Evolutionary conservation across 805 yeast species (phyloP).

Genomic region (Candida nemodendra): DNA sequence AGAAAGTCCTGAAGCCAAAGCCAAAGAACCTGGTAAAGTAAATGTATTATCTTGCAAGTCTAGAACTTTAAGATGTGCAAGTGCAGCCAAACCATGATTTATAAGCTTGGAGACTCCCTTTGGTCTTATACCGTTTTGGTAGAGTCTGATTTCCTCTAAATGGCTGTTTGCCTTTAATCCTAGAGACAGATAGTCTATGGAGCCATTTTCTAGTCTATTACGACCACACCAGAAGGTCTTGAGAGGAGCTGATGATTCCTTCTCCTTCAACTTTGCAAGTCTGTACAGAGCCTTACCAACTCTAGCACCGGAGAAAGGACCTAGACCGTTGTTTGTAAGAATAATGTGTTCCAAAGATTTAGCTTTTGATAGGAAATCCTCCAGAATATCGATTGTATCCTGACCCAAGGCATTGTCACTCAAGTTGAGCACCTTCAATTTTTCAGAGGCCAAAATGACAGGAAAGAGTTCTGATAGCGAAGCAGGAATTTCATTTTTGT

Average conservation of each 20-base stretch:
- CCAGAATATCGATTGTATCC: slow-evolving; percentile 89
- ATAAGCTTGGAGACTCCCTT: slow-evolving; percentile 80
- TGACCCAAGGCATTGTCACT: slow-evolving; percentile 97
- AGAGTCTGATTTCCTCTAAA: slow-evolving; percentile 66
- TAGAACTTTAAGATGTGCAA: slow-evolving; percentile 59
- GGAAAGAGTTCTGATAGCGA: slow-evolving; percentile 73
- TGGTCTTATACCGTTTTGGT: slow-evolving; percentile 97
- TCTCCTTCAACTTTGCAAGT: slow-evolving; percentile 57
- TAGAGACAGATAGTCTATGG: slow-evolving; percentile 77
- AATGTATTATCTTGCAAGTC: slow-evolving; percentile 97
- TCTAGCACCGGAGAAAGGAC: slow-evolving; percentile 95
- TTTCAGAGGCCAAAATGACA: slow-evolving; percentile 65
- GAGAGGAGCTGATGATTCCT: slow-evolving; percentile 40
- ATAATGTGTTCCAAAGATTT: slow-evolving; percentile 80
- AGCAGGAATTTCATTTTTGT: slow-evolving; percentile 90
- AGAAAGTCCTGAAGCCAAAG: slow-evolving; percentile 59
- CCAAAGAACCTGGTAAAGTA: slow-evolving; percentile 63
- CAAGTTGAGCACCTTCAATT: slow-evolving; percentile 71
- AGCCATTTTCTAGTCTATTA: slow-evolving; percentile 94
- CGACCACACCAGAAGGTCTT: slow-evolving; percentile 95
- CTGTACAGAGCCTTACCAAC: slow-evolving; percentile 82
- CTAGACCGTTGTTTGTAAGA: slow-evolving; percentile 94
- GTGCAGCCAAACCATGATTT: slow-evolving; percentile 64
- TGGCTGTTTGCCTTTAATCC: slow-evolving; percentile 76
- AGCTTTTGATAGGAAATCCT: slow-evolving; percentile 71